Conservation (phyloP, 768 basidiomycete species). For the Russula sp. region DNA sequence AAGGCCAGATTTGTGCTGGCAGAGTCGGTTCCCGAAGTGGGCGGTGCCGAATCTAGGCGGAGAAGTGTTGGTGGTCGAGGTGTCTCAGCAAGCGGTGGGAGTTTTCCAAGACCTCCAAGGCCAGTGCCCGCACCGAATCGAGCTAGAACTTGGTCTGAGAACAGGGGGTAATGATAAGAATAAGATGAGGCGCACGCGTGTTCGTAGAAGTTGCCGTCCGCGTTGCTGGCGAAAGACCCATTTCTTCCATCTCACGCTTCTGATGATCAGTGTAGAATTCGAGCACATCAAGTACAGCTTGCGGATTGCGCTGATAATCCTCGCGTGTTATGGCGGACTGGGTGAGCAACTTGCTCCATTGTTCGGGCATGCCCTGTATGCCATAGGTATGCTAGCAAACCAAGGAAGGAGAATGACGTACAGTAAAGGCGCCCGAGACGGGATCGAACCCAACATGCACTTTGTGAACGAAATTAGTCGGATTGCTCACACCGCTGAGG, state of each 20-base stretch:
- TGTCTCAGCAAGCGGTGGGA: slow-evolving; percentile 34
- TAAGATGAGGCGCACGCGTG: slow-evolving; percentile 15
- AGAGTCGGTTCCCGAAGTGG: slow-evolving; percentile 29
- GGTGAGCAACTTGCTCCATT: slow-evolving; percentile 95
- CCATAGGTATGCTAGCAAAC: not conserved
- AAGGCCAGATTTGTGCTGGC: slow-evolving; percentile 27
- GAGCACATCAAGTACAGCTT: slow-evolving; percentile 94
- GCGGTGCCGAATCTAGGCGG: slow-evolving; percentile 42
- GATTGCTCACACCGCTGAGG: slow-evolving; percentile 87
- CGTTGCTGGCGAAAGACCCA: slow-evolving; percentile 31
- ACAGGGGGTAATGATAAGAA: slow-evolving; percentile 30
- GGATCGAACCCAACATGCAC: slow-evolving; percentile 98
- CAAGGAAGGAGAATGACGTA: slow-evolving; percentile 33
- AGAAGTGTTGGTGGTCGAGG: slow-evolving; percentile 23
- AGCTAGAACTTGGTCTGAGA: slow-evolving; percentile 43
- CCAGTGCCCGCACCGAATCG: slow-evolving; percentile 92
- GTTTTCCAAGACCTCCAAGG: slow-evolving; percentile 57
- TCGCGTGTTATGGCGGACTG: slow-evolving; percentile 97
- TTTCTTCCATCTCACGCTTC: slow-evolving; percentile 83
- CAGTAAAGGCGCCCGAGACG: slow-evolving; percentile 88
- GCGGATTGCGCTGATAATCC: slow-evolving; percentile 94
- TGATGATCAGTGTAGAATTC: slow-evolving; percentile 98
- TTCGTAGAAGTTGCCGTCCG: slow-evolving; percentile 22
- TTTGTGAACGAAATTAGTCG: slow-evolving; percentile 97
- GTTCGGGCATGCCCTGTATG: slow-evolving; percentile 84